These are phyloP conservation scores for Tritrichomonas foetus DNA, from an alignment of 208 protist genomes.

Conservation along the genomic window DNA sequence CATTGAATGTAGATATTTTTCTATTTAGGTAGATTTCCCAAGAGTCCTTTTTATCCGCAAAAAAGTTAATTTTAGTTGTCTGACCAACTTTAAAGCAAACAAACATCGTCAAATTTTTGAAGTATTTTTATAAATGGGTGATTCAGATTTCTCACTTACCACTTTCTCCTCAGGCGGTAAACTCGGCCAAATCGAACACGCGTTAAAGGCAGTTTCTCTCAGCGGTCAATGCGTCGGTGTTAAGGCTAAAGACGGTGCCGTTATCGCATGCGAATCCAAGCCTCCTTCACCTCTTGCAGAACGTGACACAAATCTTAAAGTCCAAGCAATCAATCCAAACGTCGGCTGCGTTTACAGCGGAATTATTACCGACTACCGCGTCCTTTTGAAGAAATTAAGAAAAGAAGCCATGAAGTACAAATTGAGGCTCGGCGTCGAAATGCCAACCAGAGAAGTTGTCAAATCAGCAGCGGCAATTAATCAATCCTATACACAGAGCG, in stretches of 20 bases:
- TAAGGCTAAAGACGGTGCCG: constrained; percentile 89
- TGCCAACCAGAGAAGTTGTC: constrained; percentile 31
- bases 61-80: too few species aligned
- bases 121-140: constrained; percentile 2
- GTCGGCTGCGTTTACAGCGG: constrained; percentile 84
- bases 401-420: constrained; percentile 6
- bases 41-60: too few species aligned
- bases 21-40: too few species aligned
- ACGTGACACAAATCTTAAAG: neutral
- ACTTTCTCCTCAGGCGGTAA: constrained; percentile 99
- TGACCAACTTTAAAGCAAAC: neutral
- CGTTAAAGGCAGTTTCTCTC: constrained; percentile 81
- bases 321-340: constrained; percentile 13
- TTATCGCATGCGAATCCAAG: constrained; percentile 99
- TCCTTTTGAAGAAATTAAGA: constrained; percentile 52
- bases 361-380: constrained; percentile 83
- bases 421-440: neutral
- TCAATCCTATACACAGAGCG: constrained; percentile 44
- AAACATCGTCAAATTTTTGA: constrained; percentile 2
- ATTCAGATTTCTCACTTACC: constrained; percentile 87
- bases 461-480: neutral
- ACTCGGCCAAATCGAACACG: constrained; percentile 99
- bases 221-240: constrained; percentile 77
- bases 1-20: too few species aligned
- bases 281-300: constrained; percentile 84